Evolutionary conservation across 2,329 filamentous ascomycete genomes (phyloP).

Genomic region (Pyrenophora seminiperda): DNA sequence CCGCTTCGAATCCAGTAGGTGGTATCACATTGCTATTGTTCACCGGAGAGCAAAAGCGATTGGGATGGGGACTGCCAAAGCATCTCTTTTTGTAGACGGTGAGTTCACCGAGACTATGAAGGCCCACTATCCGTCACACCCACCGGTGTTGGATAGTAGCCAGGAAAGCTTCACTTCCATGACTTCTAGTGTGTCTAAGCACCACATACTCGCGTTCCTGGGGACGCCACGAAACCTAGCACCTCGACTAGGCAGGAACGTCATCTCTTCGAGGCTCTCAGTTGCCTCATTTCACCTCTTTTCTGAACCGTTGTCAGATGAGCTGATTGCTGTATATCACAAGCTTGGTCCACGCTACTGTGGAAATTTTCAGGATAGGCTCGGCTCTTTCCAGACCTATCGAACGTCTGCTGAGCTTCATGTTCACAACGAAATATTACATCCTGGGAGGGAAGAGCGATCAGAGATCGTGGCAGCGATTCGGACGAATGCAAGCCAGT

Average conservation of each 20-base stretch:
- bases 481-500: conserved; percentile 77
- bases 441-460: conserved; percentile 85
- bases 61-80: conserved; percentile 75
- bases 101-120: conserved; percentile 93
- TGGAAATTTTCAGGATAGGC: conserved; percentile 94
- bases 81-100: conserved; percentile 87
- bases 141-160: conserved; percentile 66
- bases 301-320: conserved; percentile 85
- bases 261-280: conserved; percentile 82
- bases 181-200: conserved; percentile 61
- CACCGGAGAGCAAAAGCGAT: conserved; percentile 73
- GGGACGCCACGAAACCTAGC: conserved; percentile 91
- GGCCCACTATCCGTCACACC: conserved; percentile 81
- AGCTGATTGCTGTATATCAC: conserved; percentile 87
- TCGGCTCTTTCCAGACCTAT: conserved; percentile 96
- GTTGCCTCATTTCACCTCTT: conserved; percentile 88
- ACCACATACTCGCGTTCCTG: conserved; percentile 86
- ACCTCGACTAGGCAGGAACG: conserved; percentile 71
- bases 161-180: conserved; percentile 74
- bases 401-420: conserved; percentile 89
- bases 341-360: conserved; percentile 89
- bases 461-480: conserved; percentile 93
- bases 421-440: conserved; percentile 86
- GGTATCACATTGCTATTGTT: conserved; percentile 93
- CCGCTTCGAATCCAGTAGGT: conserved; percentile 73